Evolutionary conservation across 164 flowering plant species (phyloP), one percentile per base, ranked within the genome.

Genomic region (Akebia trifoliata): DNA sequence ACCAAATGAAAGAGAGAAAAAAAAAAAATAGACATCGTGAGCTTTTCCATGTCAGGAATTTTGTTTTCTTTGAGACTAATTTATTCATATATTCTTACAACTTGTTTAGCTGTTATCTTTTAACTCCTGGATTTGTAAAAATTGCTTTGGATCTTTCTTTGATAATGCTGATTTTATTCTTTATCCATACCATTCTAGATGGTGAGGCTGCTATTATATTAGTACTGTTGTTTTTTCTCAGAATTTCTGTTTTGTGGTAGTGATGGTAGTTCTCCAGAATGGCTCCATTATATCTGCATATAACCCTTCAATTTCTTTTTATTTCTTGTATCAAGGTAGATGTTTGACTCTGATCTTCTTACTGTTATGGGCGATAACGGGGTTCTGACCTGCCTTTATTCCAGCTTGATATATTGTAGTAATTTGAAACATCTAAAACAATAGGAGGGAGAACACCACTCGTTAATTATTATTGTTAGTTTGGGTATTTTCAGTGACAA

Each of bases 21-120:
- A 57, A 26, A 46, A 43, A 4, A 42, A 11, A 53, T 67, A 63
- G 64, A 60, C 68, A 59, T 73, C 69, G 79, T 64, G 21, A 57
- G 61, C 54, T 74, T 67, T 75, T 71, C 56, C 49, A 9, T 61
- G 46, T 53, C 59, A 67, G 79, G 70, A 68, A 56, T 64, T 74
- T 75, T 76, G 67, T 57, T 39, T 57, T 58, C 38, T 35, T 62
- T 35, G 4, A 29, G 61, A 35, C 65, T 66, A 68, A 71, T 73
- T 54, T 63, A 71, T 67, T 77, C 63, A 40, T 57, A 63, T 53
- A 64, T 49, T 66, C 69, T 64, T 61, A 64, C 49, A 28, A 9
- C 24, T 56, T 26, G 25, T 56, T 42, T 15, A 42, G 37, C 7
- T 29, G 11, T 42, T 40, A 8, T 28, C 8, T 29, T 31, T 57